Conservation (phyloP, 1,284 basidiomycete genomes). For the Cerrena zonata region DNA sequence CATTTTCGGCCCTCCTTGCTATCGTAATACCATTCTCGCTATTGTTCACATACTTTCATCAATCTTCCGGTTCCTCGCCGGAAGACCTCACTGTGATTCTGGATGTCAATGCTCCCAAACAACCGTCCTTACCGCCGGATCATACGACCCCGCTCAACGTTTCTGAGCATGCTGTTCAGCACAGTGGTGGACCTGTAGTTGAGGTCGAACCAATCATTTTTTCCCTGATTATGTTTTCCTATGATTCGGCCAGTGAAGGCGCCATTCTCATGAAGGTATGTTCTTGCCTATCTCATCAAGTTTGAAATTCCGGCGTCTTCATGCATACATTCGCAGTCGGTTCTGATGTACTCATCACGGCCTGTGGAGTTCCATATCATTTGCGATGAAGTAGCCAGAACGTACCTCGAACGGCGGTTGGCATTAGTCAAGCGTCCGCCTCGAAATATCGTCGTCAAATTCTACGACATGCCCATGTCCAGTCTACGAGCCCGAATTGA, state of each 20-base stretch:
- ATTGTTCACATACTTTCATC: constrained; percentile 2
- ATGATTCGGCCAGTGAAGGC: constrained; percentile 38
- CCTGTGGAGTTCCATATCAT: constrained; percentile 45
- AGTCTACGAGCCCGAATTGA: constrained; percentile 38
- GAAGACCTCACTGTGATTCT: neutral
- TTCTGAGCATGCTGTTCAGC: neutral
- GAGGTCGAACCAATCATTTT: constrained; percentile 37
- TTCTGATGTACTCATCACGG: constrained; percentile 38
- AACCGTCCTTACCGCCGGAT: neutral
- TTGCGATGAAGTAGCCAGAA: constrained; percentile 37
- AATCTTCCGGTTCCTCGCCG: neutral
- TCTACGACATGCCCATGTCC: constrained; percentile 35
- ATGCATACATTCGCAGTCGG: constrained; percentile 30
- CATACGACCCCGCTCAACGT: no score
- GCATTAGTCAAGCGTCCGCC: constrained; percentile 33
- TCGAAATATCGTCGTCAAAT: constrained; percentile 33
- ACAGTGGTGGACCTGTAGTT: neutral
- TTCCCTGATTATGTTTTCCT: constrained; percentile 41
- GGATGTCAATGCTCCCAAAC: neutral
- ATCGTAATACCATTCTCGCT: constrained; percentile 11
- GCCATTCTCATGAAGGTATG: constrained; percentile 41
- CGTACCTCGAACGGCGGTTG: constrained; percentile 33
- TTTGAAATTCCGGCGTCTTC: constrained; percentile 1
- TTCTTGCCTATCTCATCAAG: neutral
- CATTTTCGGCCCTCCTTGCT: neutral